Base-by-base conservation (phyloP, 2,329 filamentous ascomycete genomes). In the Penicillium frequentans region DNA sequence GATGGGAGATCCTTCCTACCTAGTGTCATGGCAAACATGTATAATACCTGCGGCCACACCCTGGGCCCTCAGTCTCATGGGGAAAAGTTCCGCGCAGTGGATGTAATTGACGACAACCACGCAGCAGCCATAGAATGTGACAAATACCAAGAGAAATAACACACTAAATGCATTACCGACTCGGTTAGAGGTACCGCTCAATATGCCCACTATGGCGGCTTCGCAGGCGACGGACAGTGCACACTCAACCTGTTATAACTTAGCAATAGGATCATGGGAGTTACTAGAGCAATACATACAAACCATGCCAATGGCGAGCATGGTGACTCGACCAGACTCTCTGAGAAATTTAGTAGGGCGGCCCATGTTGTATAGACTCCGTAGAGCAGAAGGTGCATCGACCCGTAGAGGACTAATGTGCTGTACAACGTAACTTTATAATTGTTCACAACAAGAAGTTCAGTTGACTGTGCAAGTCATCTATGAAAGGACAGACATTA, bases 81-180 rank as follows among this genome's bases (percentile, higher is more conserved):
- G 61, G 23, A 60, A 64, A 19, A 62, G 33, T 47, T 62, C 61
- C 6, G 29, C 16, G 49, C 55, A 58, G 33, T 62, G 62, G 5
- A 62, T 45, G 35, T 58, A 60, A 26, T 35, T 54, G 21, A 42
- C 55, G 16, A 52, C 54, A 51, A 60, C 59, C 21, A 50, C 23
- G 19, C 16, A 31, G 8, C 7, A 13, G 5, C 43, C 37, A 14
- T 52, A 56, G 24, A 52, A 49, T 4, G 44, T 53, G n/a, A 44
- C 21, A 37, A 26, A 37, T 3, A 44, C 9, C 19, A 37, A 56
- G 10, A 48, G 44, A 10, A 55, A 51, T 5, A 52, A 11, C 10
- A 29, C 27, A 13, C 11, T 9, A 31, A 31, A 31, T 31, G 11
- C 11, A 4, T 31, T 31, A 10, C 29, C 11, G 5, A 31, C 29